Evolutionary conservation across 768 basidiomycete genomes (phyloP).

Genomic region (Tricholomella constricta): DNA sequence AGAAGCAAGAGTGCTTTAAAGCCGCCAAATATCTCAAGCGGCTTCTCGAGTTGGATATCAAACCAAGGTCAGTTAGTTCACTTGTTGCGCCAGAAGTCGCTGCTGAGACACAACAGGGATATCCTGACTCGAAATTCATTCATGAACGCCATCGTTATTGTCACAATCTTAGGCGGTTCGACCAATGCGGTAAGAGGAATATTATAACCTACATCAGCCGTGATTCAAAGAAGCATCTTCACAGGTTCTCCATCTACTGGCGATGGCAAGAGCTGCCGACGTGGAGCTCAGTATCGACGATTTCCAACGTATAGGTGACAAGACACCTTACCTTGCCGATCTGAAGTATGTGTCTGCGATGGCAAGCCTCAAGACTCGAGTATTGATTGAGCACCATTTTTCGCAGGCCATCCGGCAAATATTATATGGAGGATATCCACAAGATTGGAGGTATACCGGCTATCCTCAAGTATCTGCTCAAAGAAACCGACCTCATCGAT

Average conservation of each 20-base stretch:
- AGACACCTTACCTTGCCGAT: conserved; percentile 84
- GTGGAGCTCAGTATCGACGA: conserved; percentile 76
- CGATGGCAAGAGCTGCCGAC: conserved; percentile 83
- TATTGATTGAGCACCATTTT: background rate
- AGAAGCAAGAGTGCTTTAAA: conserved; percentile 78
- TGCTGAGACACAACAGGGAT: conserved; percentile 29
- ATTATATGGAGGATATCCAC: conserved; percentile 91
- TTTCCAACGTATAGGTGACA: conserved; percentile 79
- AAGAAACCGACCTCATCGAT: conserved; percentile 77
- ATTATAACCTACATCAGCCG: background rate
- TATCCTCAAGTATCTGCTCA: conserved; percentile 80
- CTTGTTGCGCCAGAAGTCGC: background rate
- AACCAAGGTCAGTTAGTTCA: conserved; percentile 56
- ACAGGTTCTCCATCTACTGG: conserved; percentile 80
- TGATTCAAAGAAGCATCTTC: background rate
- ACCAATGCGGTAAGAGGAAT: conserved; percentile 73
- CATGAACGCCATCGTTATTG: conserved; percentile 80
- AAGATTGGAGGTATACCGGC: conserved; percentile 84
- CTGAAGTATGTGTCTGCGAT: conserved; percentile 53
- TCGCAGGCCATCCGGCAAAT: conserved; percentile 70
- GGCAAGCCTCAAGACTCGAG: background rate
- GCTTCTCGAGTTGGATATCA: conserved; percentile 75
- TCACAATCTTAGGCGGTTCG: conserved; percentile 82
- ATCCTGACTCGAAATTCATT: conserved; percentile 56
- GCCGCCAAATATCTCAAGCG: conserved; percentile 78